These are phyloP conservation scores for Lyophyllum decastes DNA, from an alignment of 768 basidiomycete species.

Conservation along the genomic window DNA sequence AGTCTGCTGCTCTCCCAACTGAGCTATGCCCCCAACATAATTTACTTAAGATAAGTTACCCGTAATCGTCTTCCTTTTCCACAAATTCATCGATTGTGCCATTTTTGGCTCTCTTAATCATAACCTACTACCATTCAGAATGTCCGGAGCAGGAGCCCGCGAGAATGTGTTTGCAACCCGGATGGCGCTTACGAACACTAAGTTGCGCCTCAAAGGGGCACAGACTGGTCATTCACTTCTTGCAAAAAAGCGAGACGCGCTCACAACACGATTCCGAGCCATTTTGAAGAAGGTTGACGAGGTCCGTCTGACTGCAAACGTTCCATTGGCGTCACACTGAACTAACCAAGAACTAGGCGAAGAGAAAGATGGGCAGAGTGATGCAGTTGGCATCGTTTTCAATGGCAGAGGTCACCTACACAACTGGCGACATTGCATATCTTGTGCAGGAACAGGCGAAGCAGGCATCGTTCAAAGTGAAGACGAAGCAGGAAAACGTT, in stretches of 20 bases:
- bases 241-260: slow-evolving; percentile 97
- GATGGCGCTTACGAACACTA: slow-evolving; percentile 95
- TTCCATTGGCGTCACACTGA: slow-evolving; percentile 16
- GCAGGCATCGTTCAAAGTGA: slow-evolving; percentile 88
- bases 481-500: slow-evolving; percentile 96
- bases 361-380: slow-evolving; percentile 97
- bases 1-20: slow-evolving; percentile 79
- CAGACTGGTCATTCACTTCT: slow-evolving; percentile 94
- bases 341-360: slow-evolving; percentile 63
- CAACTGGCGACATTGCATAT: slow-evolving; percentile 96
- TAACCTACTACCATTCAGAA: slow-evolving; percentile 27
- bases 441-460: slow-evolving; percentile 97
- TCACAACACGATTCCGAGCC: slow-evolving; percentile 91
- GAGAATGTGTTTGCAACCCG: slow-evolving; percentile 97
- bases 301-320: slow-evolving; percentile 43
- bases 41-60: background rate
- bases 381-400: slow-evolving; percentile 99
- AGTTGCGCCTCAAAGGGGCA: slow-evolving; percentile 85
- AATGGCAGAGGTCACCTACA: slow-evolving; percentile 97
- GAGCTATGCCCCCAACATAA: slow-evolving; percentile 60
- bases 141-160: slow-evolving; percentile 89
- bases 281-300: slow-evolving; percentile 98
- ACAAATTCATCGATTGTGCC: background rate
- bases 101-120: background rate
- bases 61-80: too few relatives aligned